Base-by-base conservation (phyloP, 2,329 filamentous ascomycete genomes). In the Juglanconis oblonga region DNA sequence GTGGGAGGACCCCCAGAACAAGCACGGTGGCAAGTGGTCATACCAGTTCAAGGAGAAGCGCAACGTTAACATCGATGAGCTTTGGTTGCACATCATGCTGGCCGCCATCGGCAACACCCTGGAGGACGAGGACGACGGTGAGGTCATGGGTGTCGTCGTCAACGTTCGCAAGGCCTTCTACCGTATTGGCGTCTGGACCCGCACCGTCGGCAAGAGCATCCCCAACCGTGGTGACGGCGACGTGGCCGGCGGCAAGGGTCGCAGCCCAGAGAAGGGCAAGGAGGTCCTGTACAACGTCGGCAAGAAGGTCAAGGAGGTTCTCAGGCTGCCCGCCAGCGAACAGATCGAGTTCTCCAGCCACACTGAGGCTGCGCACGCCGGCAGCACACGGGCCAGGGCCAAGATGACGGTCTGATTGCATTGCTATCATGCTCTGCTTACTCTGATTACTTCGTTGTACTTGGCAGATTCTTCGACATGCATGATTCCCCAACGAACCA, bases 111-210 rank as follows among this genome's bases (percentile, higher is more conserved):
- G 95, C 71, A 96, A 99, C 84, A 98, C 94, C 32, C 89, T 99
- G 58, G 95, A 99, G 81, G 88, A 91, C 45, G 93, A 97, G 72
- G 88, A 89, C 38, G 95, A 98, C 72, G 93, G 93, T 69, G 96
- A 99, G 77, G 90, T 99, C 75, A 98, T 98, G 95, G 95, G 95
- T 66, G 96, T 99, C 38, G 95, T 99, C 32, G 93, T 98, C 81
- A 99, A 99, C 77, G 94, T 99, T 62, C 90, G 95, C 76, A 97
- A 97, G 82, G 93, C 90, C 55, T 98, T 99, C 81, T 99, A 92
- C 85, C 91, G 95, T 81, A 90, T 99, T 68, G 93, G 94, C 73
- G 87, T 98, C 68, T 99, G 96, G 95, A 99, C 95, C 65, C 90
- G 92, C 71, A 96, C 93, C 61, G 92, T 92, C 58, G 94, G 94